Percentiles rank a stretch among this genome's conserved stretches.
phyloP scores from a whole-genome alignment of 2,329 filamentous ascomycete genomes.

The Lachnellula occidentalis region DNA sequence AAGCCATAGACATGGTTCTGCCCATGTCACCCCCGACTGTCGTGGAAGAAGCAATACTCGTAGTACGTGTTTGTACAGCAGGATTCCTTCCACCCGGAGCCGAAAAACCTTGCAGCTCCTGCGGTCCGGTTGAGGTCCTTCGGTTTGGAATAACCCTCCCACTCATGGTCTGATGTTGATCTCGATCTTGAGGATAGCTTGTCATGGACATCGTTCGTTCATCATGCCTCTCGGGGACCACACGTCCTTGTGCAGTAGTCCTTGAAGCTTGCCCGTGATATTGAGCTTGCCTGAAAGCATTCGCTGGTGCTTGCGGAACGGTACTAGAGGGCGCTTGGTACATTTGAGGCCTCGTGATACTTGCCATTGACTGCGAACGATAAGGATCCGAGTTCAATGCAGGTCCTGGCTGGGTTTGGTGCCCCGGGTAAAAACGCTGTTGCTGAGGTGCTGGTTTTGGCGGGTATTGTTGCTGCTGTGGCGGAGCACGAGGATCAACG shows the following conservation, averaged over 20 bases:
- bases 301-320: slow-evolving; percentile 63
- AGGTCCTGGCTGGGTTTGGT: slow-evolving; percentile 44
- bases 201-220: slow-evolving; percentile 97
- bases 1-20: slow-evolving; percentile 90
- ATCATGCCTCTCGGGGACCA: slow-evolving; percentile 86
- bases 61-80: slow-evolving; percentile 50
- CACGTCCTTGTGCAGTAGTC: slow-evolving; percentile 84
- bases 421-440: slow-evolving; percentile 54
- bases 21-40: slow-evolving; percentile 36
- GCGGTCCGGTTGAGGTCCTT: slow-evolving; percentile 36
- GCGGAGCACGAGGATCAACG: slow-evolving; percentile 31
- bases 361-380: slow-evolving; percentile 88
- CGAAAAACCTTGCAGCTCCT: slow-evolving; percentile 24
- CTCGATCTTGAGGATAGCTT: slow-evolving; percentile 69
- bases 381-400: slow-evolving; percentile 81
- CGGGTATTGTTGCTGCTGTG: slow-evolving; percentile 39
- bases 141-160: slow-evolving; percentile 84
- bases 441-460: slow-evolving; percentile 36
- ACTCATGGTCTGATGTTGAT: slow-evolving; percentile 87
- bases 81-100: slow-evolving; percentile 27
- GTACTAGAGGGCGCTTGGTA: slow-evolving; percentile 59
- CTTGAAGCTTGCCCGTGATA: slow-evolving; percentile 63
- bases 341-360: slow-evolving; percentile 65
- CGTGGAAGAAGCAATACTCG: slow-evolving; percentile 50
- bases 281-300: slow-evolving; percentile 71